Base-by-base conservation (phyloP, 164 flowering plant genomes). In the Malania oleifera region DNA sequence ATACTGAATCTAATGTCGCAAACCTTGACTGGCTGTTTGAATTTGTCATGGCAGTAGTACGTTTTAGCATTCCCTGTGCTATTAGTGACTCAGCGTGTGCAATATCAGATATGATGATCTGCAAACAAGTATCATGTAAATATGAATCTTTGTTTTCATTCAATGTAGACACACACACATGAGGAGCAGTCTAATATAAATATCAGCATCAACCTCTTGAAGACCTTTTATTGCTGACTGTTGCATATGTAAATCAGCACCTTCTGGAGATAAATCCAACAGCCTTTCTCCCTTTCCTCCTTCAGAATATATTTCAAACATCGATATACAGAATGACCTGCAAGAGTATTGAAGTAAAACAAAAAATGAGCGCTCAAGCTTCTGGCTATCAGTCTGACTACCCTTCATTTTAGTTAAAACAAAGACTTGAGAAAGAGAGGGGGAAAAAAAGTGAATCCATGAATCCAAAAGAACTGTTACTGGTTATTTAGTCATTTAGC, bases 21-120 rank as follows among this genome's bases (percentile, higher is more conserved):
- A 45, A 89, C 98, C 98, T 92, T 3, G 98, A 92, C 51, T 85
- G 89, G 71, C 73, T 73, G 35, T 92, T 92, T 27, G 89, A 53
- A 63, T 85, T 84, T 46, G 98, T 89, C 67, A 54, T 72, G 6
- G 95, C 93, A 37, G 96, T 89, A 38, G 87, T 68, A 40, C 98
- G 95, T 64, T 74, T 87, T 60, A 79, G 43, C 78, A 87, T 73
- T 34, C 85, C 96, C 39, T 58, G 53, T 29, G 80, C 82, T 67
- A 91, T 76, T 38, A 82, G 51, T 22, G 82, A 70, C 58, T 91
- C 91, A 39, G 96, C 95, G 45, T 84, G 74, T 14, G 60, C 63
- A 52, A 71, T 74, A 73, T 76, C 66, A 18, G 70, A 69, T 51
- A 87, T 66, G 53, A 43, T 56, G 17, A 68, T 72, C 96, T 89